These are phyloP conservation scores for Coemansia sp. DNA, from an alignment of 192 early-diverging fungal species.

Conservation along the genomic window DNA sequence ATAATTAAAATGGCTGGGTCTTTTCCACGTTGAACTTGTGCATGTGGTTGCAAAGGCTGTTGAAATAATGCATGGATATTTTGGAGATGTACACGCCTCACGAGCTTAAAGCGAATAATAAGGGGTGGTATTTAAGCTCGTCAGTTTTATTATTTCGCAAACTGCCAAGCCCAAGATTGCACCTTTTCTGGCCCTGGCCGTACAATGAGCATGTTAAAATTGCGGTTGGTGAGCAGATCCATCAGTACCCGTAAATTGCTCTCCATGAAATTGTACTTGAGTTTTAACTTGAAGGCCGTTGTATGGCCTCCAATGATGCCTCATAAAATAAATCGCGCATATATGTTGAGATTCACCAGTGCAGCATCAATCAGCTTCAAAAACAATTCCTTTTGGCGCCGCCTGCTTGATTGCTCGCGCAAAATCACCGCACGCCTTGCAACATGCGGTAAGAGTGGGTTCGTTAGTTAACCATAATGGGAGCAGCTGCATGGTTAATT, in stretches of 20 bases:
- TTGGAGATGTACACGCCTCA: not conserved
- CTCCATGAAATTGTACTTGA: slow-evolving; percentile 64
- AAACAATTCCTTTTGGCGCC: slow-evolving; percentile 77
- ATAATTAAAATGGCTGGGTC: not conserved
- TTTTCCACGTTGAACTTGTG: not conserved
- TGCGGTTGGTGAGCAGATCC: slow-evolving; percentile 62
- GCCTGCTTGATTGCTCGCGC: slow-evolving; percentile 56
- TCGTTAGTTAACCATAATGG: no score
- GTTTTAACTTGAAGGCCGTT: slow-evolving; percentile 59
- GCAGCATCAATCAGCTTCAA: slow-evolving; percentile 77
- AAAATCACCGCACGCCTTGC: slow-evolving; percentile 67
- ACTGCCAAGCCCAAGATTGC: not conserved
- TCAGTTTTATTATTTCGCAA: not conserved
- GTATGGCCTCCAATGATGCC: slow-evolving; percentile 74
- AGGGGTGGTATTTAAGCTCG: not conserved
- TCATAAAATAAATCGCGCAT: slow-evolving; percentile 69
- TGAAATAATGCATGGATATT: not conserved
- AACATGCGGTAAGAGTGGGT: slow-evolving; percentile 18
- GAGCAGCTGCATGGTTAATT: no score
- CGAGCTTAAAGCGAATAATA: not conserved
- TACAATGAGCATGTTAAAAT: slow-evolving; percentile 65
- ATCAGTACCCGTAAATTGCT: slow-evolving; percentile 62
- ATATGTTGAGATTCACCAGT: slow-evolving; percentile 59
- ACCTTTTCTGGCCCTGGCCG: not conserved
- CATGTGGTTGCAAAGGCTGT: not conserved